Evolutionary conservation across 495 filamentous ascomycete species (phyloP), one percentile per base, ranked within the genome.

Genomic region (Neurospora sp.): DNA sequence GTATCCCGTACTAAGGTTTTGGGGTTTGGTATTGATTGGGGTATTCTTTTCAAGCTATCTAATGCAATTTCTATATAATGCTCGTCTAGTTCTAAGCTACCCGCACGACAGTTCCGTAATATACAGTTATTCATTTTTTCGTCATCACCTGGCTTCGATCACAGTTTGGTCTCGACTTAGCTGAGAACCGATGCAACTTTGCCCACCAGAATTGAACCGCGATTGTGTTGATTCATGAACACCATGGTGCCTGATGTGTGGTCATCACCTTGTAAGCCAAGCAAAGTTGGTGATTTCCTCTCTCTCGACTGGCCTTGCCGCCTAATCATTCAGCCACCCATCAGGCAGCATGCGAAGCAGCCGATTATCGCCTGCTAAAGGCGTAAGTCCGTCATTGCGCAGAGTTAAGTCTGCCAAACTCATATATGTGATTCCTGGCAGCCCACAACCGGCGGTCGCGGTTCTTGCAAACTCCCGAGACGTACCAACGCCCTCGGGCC

Each of bases 1-100:
- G 96, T 39, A 99, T 99, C 79, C 96, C 96, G 7, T 99, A 97
- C 71, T 84, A 76, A 75, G 70, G 42, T 41, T 70, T 37, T 22
- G 39, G 53, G 10, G 6, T 0, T 70, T 73, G 68, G 31, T 37
- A 22, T 68, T 35, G 53, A 18, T 18, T 65, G 53, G 27, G 53
- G 27, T 18, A 31, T 35, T 65, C 6, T 35, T 18, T 35, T 65
- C 53, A 65, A 7, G 12, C 27, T 16, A 35, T 65, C 27, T 35
- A 16, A 3, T 65, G 7, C 27, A 4, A 35, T 35, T 35, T 35
- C 14, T 35, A 61, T 8, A 14, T 61, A 35, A 61, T 35, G 14
- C 27, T 16, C 22, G 14, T 61, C 11, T 7, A 27, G 14, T 35
- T 65, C 6, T 27, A 18, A 5, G 35, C 1, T 16, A 18, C 14